Base-by-base conservation (phyloP, 225 moss, liverwort and hornwort species). In the Polytrichum formosum region DNA sequence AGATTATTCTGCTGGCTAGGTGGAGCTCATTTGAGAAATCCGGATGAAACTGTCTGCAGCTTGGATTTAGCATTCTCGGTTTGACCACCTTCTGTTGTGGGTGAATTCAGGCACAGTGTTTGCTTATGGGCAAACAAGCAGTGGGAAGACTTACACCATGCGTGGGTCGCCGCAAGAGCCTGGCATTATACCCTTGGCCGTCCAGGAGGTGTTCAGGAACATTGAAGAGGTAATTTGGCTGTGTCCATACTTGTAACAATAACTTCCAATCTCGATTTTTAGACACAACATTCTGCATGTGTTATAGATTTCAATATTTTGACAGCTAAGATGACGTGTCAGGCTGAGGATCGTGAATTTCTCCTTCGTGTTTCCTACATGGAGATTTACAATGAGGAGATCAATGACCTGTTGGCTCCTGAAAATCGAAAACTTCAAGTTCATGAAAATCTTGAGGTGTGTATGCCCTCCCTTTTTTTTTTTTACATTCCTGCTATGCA, bases 321-420 rank as follows among this genome's bases (percentile, higher is more conserved):
- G 46, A 46, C 46, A 13, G 46, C 46, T 46, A 46, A 13, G 46
- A 46, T 46, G 46, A 46, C 13, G 46, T 46, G 46, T 55, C 83
- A 97, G 96, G 81, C 81, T 73, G 77, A 78, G 29, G 83, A 87
- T 66, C 79, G 96, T 68, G 96, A 97, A 73, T 97, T 94, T 71
- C 88, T 97, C 59, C 66, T 97, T 59, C 85, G 96, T 35, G 92
- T 97, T 27, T 94, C 96, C 27, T 97, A 97, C 62, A 92, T 97
- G 96, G 96, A 97, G 62, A 97, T 97, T 25, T 97, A 97, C 69
- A 97, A 97, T 69, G 96, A 97, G 72, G 96, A 97, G 73, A 94
- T 97, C 71, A 97, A 91, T 68, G 96, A 97, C 79, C 79, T 97
- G 64, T 73, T 97, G 77, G 88, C 94, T 78, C 96, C 96, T 6